A percentile compares a stretch with the other conserved stretches of the same genome.
These are phyloP conservation scores for Fusarium torreyae DNA, from an alignment of 2,329 filamentous ascomycete species.

Conservation along the genomic window DNA sequence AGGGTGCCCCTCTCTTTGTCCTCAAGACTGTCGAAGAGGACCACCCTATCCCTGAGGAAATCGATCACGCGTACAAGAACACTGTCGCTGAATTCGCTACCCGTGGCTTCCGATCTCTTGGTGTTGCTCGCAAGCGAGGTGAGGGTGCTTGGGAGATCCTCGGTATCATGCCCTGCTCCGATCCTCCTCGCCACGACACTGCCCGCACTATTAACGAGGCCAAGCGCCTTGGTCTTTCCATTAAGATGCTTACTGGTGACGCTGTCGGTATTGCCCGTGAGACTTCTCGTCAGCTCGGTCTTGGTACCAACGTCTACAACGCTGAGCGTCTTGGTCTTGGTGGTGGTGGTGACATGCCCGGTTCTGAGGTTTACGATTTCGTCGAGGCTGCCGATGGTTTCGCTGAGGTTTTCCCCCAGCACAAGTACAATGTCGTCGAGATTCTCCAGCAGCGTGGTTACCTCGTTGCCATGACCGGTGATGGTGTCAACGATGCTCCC, in stretches of 20 bases:
- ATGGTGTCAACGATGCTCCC: slow-evolving; percentile 94
- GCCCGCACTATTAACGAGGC: slow-evolving; percentile 92
- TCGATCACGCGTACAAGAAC: slow-evolving; percentile 83
- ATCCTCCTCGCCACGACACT: slow-evolving; percentile 92
- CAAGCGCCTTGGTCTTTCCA: slow-evolving; percentile 87
- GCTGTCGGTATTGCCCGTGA: slow-evolving; percentile 94
- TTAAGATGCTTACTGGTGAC: slow-evolving; percentile 97
- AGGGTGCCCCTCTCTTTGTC: slow-evolving; percentile 90
- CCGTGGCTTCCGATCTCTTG: slow-evolving; percentile 94
- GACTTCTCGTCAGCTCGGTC: slow-evolving; percentile 90
- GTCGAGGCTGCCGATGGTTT: slow-evolving; percentile 96
- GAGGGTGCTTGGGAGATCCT: slow-evolving; percentile 90
- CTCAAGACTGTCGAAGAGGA: slow-evolving; percentile 90
- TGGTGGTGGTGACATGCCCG: slow-evolving; percentile 92
- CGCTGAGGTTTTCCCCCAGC: slow-evolving; percentile 93
- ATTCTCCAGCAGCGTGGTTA: slow-evolving; percentile 95
- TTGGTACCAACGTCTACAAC: slow-evolving; percentile 95
- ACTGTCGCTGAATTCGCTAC: slow-evolving; percentile 93
- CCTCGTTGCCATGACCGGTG: slow-evolving; percentile 95
- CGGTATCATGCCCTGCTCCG: slow-evolving; percentile 94
- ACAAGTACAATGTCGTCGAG: slow-evolving; percentile 84
- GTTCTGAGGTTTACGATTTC: slow-evolving; percentile 95
- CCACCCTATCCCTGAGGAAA: slow-evolving; percentile 80
- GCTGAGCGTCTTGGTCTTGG: slow-evolving; percentile 92
- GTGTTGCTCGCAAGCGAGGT: slow-evolving; percentile 91